Evolutionary conservation across 345 rosid genomes (phyloP).

Genomic region (Hibiscus mutabilis): DNA sequence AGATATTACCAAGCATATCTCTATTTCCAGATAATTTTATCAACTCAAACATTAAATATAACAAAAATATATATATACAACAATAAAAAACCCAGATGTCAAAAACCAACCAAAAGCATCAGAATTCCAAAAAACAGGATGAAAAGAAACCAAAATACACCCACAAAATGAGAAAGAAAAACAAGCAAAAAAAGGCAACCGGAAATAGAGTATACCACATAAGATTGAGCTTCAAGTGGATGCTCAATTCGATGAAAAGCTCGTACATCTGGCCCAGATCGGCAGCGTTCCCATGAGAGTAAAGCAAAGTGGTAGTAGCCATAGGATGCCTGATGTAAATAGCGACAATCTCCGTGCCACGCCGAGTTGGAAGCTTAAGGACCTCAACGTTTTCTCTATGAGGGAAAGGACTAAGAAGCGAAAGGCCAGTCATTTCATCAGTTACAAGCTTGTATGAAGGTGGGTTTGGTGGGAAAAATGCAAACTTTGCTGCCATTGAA

Average conservation of each 20-base stretch:
- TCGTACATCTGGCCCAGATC: conserved; percentile 99
- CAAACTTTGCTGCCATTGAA: conserved; percentile 95
- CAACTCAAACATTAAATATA: neutral
- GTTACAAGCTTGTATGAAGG: conserved; percentile 73
- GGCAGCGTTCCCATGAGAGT: conserved; percentile 99
- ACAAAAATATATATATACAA: neutral
- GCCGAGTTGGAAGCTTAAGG: conserved; percentile 65
- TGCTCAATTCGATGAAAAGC: conserved; percentile 90
- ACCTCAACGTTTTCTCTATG: conserved; percentile 95
- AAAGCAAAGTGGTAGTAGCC: conserved; percentile 84
- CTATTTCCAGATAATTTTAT: neutral
- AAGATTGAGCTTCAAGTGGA: conserved; percentile 80
- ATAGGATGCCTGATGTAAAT: conserved; percentile 73
- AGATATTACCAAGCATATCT: neutral
- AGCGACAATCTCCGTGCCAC: conserved; percentile 78
- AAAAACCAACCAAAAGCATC: neutral
- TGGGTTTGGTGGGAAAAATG: conserved; percentile 96
- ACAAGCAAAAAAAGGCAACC: neutral
- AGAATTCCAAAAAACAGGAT: conserved; percentile 14
- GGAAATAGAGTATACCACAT: conserved; percentile 59
- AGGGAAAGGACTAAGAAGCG: conserved; percentile 72
- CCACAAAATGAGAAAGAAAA: conserved; percentile 6
- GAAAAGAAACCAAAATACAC: conserved; percentile 13
- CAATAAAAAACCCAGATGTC: neutral
- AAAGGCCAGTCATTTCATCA: conserved; percentile 66